Conservation (phyloP, 805 yeast species). For the Isabelozyma rhagii region DNA sequence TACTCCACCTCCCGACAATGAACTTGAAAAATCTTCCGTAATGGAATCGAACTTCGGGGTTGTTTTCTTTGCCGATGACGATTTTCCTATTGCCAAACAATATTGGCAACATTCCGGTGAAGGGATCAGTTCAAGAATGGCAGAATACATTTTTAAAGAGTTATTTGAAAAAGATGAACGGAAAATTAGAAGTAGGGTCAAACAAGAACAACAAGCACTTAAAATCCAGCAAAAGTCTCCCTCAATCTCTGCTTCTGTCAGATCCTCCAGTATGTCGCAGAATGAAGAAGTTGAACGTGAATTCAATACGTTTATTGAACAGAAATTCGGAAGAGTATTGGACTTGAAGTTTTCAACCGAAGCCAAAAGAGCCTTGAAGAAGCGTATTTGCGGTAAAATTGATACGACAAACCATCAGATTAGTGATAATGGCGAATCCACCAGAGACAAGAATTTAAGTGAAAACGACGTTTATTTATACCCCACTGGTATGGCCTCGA, state of each 20-base stretch:
- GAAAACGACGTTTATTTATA: constrained; percentile 76
- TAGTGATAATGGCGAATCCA: constrained; percentile 24
- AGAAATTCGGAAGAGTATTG: constrained; percentile 85
- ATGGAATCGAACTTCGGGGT: constrained; percentile 70
- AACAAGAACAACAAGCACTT: constrained; percentile 35
- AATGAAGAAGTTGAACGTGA: constrained; percentile 45
- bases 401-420: constrained; percentile 33
- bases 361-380: constrained; percentile 71
- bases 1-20: constrained; percentile 62
- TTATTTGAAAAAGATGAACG: constrained; percentile 29
- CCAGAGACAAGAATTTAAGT: constrained; percentile 29
- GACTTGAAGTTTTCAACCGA: constrained; percentile 71
- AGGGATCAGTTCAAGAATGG: constrained; percentile 88
- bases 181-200: constrained; percentile 10
- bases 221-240: constrained; percentile 30
- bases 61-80: constrained; percentile 68
- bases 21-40: constrained; percentile 56
- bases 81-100: constrained; percentile 64
- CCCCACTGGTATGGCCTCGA: constrained; percentile 92
- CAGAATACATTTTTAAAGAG: constrained; percentile 75
- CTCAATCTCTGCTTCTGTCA: constrained; percentile 25
- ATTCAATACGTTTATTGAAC: constrained; percentile 70
- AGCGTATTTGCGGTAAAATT: constrained; percentile 70
- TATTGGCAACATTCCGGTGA: constrained; percentile 99
- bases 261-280: constrained; percentile 15